Conservation (phyloP, 768 basidiomycete species). For the Amanita muscaria region DNA sequence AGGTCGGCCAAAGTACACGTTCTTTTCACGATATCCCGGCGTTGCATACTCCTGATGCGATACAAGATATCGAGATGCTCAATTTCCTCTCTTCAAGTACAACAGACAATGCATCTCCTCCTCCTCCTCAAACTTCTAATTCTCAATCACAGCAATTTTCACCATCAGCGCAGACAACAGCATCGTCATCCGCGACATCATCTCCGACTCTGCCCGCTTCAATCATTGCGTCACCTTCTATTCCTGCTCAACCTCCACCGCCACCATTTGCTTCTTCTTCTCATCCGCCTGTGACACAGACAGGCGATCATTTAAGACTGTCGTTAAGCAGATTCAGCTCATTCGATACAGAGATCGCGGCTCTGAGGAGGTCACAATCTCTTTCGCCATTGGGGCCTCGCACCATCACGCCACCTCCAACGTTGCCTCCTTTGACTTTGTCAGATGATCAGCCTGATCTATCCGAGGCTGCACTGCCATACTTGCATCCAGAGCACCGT, state of each 20-base stretch:
- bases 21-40: constrained; percentile 24
- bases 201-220: no score
- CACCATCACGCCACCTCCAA: constrained; percentile 23
- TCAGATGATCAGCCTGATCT: constrained; percentile 14
- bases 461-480: constrained; percentile 13
- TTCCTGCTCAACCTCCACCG: no score
- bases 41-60: constrained; percentile 31
- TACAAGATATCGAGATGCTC: constrained; percentile 46
- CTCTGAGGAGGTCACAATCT: constrained; percentile 33
- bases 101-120: no score
- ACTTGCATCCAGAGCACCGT: constrained; percentile 18
- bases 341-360: constrained; percentile 46
- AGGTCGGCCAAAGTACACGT: constrained; percentile 13
- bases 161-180: no score
- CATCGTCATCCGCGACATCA: no score
- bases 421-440: constrained; percentile 28
- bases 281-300: no score
- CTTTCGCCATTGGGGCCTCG: constrained; percentile 16
- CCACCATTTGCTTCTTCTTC: no score
- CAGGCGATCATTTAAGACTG: constrained; percentile 31
- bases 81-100: constrained; percentile 28
- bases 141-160: no score
- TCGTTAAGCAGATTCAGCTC: constrained; percentile 45
- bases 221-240: constrained; percentile 6
- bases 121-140: no score